Percentiles rank a stretch among this genome's conserved stretches.
Evolutionary conservation across 2,329 filamentous ascomycete genomes (phyloP).

Genomic region (Neocatenulostroma microsporum): DNA sequence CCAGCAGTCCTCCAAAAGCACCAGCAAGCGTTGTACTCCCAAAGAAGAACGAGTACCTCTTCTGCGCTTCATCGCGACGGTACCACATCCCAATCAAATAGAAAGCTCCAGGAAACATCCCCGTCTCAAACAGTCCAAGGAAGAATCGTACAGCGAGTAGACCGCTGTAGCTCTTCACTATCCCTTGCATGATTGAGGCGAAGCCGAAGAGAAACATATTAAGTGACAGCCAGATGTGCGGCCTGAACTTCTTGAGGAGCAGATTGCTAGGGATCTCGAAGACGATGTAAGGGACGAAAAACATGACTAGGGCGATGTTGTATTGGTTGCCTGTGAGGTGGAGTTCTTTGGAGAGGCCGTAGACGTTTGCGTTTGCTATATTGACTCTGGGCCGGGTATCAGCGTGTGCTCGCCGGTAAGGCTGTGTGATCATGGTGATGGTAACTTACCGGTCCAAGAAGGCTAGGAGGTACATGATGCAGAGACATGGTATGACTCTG

Average conservation of each 20-base stretch:
- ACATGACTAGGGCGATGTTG: slow-evolving; percentile 47
- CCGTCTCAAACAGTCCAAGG: slow-evolving; percentile 53
- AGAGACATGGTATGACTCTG: slow-evolving; percentile 43
- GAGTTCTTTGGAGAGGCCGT: slow-evolving; percentile 42
- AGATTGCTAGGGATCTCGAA: slow-evolving; percentile 49
- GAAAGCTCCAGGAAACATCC: slow-evolving; percentile 58
- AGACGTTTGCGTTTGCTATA: slow-evolving; percentile 47
- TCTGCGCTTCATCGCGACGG: slow-evolving; percentile 75
- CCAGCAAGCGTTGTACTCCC: slow-evolving; percentile 69
- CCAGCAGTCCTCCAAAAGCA: slow-evolving; percentile 79
- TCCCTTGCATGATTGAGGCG: slow-evolving; percentile 64
- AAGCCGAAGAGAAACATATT: slow-evolving; percentile 85
- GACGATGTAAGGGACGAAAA: slow-evolving; percentile 46
- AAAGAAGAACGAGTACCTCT: slow-evolving; percentile 92
- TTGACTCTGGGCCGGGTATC: slow-evolving; percentile 35
- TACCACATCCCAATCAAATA: slow-evolving; percentile 67
- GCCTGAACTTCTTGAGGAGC: slow-evolving; percentile 45
- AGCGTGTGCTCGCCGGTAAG: background rate
- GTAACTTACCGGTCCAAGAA: slow-evolving; percentile 6
- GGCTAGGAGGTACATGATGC: slow-evolving; percentile 46
- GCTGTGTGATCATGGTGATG: background rate
- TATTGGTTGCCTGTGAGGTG: slow-evolving; percentile 39
- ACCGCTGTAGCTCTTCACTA: slow-evolving; percentile 69
- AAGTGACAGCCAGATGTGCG: slow-evolving; percentile 44
- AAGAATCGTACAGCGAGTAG: slow-evolving; percentile 76